Evolutionary conservation across 2,329 filamentous ascomycete species (phyloP).

Genomic region (Alternaria sp.): DNA sequence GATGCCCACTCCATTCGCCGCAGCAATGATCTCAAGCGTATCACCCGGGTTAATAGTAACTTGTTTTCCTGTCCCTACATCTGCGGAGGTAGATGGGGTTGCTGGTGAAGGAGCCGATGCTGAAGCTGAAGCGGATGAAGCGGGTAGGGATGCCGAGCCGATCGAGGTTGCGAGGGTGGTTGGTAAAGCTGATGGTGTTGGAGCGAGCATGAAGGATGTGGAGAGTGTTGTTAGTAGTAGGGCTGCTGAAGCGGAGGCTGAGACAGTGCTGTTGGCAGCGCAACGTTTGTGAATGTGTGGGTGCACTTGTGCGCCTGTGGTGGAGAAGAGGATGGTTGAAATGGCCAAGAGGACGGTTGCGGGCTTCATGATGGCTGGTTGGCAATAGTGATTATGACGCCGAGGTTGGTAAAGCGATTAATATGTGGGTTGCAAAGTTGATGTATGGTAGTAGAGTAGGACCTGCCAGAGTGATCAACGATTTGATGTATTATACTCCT

Average conservation of each 20-base stretch:
- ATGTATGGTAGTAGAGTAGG: not conserved
- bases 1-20: not conserved
- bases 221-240: not conserved
- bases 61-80: not conserved
- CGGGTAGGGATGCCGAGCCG: not conserved
- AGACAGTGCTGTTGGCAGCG: not conserved
- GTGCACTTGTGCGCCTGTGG: not conserved
- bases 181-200: not conserved
- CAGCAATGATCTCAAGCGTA: slow-evolving; percentile 2
- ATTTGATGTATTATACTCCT: not conserved
- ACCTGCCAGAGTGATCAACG: not conserved
- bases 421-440: not conserved
- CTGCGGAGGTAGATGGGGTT: not conserved
- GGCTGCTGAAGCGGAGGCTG: not conserved
- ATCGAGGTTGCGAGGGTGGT: not conserved
- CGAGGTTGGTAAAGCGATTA: not conserved
- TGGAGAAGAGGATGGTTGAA: not conserved
- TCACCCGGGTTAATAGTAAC: not conserved
- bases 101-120: not conserved
- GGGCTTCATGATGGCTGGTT: not conserved
- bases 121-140: not conserved
- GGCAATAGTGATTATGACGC: not conserved
- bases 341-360: not conserved
- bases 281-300: not conserved
- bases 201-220: not conserved